phyloP scores from a whole-genome alignment of 208 protist species.

The Spongospora subterranea region DNA sequence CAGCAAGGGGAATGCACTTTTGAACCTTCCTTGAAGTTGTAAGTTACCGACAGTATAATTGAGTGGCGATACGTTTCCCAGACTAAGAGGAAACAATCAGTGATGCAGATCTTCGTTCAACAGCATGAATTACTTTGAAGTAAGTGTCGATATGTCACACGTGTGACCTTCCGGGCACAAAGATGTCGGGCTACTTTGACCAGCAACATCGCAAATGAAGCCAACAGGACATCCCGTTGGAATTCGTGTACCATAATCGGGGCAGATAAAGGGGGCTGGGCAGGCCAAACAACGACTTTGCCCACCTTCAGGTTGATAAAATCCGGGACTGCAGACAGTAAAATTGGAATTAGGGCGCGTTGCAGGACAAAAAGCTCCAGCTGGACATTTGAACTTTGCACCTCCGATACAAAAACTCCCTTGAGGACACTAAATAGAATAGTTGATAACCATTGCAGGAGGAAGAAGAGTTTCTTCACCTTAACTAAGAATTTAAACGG shows the following conservation, averaged over 20 bases:
- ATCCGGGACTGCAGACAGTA: not conserved
- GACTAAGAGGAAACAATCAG: not conserved
- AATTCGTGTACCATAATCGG: slow-evolving; percentile 36
- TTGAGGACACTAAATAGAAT: not conserved
- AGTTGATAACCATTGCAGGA: not conserved
- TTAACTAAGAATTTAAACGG: not conserved
- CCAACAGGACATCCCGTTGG: not conserved
- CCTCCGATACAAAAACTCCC: slow-evolving; percentile 14
- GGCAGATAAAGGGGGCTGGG: slow-evolving; percentile 39
- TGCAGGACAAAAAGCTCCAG: not conserved
- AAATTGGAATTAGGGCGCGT: not conserved
- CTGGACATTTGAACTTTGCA: not conserved
- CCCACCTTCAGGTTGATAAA: slow-evolving; percentile 4
- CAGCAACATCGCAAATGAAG: not conserved
- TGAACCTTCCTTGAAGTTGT: not conserved
- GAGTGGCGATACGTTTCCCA: not conserved
- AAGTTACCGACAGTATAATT: too few relatives aligned
- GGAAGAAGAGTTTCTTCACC: not conserved
- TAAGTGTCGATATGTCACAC: not conserved
- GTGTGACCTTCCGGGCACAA: not conserved
- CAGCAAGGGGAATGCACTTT: not conserved
- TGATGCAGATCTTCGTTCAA: not conserved
- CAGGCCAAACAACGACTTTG: slow-evolving; percentile 2
- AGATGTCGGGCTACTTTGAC: not conserved
- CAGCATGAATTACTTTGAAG: not conserved